Evolutionary conservation across 148 eudicot species (phyloP), one percentile per base, ranked within the genome.

Genomic region (Salicornia ramosissima): DNA sequence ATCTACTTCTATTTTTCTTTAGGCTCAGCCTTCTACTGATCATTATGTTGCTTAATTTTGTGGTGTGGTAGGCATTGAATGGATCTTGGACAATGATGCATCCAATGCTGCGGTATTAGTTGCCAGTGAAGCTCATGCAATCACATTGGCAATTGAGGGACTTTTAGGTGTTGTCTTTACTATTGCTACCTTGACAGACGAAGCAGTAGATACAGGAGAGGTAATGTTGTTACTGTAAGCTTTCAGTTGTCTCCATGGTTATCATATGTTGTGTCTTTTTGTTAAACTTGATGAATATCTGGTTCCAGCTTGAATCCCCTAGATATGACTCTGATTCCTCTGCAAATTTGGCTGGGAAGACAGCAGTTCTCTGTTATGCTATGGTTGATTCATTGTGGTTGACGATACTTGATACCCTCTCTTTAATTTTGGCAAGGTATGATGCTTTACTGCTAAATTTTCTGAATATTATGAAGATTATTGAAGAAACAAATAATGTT

Each of bases 61-160:
- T 45, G 36, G 11, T 26, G 40, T 82, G 65, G 65, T 77, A 94
- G 99, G 99, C 75, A 80, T 94, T 71, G 99, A 94, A 73, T 94
- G 99, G 99, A 94, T 85, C 80, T 85, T 94, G 88, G 99, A 94
- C 64, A 87, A 86, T 61, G 99, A 94, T 86, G 99, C 97, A 70
- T 89, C 99, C 19, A 94, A 94, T 83, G 84, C 93, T 69, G 92
- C 99, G 67, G 97, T 94, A 70, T 82, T 94, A 83, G 96, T 94
- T 77, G 99, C 99, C 53, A 94, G 99, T 80, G 97, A 94, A 79
- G 99, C 99, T 78, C 99, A 94, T 83, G 90, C 97, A 21, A 87
- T 94, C 69, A 84, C 96, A 57, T 89, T 94, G 85, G 99, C 99
- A 51, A 88, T 94, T 77, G 99, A 94, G 78, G 97, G 99, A 31